Evolutionary conservation across 306 rosid species (phyloP).

Genomic region (Canavalia gladiata): DNA sequence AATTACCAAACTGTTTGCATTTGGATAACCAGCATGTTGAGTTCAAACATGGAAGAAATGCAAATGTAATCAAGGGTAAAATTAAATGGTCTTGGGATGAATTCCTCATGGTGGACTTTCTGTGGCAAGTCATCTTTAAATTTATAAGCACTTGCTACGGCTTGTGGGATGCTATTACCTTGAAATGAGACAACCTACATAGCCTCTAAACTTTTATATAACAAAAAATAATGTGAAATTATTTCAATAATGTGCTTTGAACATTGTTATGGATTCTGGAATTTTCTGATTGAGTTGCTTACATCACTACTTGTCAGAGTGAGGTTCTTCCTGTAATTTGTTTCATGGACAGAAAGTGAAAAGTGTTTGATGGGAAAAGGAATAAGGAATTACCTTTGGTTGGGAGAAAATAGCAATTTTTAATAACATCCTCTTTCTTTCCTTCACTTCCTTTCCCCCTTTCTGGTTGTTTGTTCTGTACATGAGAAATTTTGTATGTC

Average conservation of each 20-base stretch:
- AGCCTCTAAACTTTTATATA: background rate
- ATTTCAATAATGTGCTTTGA: background rate
- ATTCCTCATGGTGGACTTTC: slow-evolving; percentile 2
- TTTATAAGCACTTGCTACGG: slow-evolving; percentile 7
- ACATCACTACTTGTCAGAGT: background rate
- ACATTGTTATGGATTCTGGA: background rate
- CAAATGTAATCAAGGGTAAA: background rate
- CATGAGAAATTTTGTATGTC: slow-evolving; percentile 7
- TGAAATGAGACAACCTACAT: background rate
- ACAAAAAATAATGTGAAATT: background rate
- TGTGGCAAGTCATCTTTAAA: background rate
- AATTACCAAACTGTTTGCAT: slow-evolving; percentile 26
- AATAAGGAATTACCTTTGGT: background rate
- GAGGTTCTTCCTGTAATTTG: slow-evolving; percentile 11
- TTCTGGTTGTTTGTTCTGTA: background rate
- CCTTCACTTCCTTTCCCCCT: background rate
- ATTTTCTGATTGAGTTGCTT: slow-evolving; percentile 20
- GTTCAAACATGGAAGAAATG: background rate
- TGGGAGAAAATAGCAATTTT: slow-evolving; percentile 13
- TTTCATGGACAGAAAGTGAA: background rate
- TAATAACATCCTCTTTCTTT: background rate
- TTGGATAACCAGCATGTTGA: slow-evolving; percentile 14
- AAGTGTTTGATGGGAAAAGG: background rate
- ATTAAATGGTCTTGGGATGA: background rate
- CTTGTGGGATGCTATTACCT: slow-evolving; percentile 3